Conservation (phyloP, 805 yeast species). For the Cyberlindnera euphorbiae region DNA sequence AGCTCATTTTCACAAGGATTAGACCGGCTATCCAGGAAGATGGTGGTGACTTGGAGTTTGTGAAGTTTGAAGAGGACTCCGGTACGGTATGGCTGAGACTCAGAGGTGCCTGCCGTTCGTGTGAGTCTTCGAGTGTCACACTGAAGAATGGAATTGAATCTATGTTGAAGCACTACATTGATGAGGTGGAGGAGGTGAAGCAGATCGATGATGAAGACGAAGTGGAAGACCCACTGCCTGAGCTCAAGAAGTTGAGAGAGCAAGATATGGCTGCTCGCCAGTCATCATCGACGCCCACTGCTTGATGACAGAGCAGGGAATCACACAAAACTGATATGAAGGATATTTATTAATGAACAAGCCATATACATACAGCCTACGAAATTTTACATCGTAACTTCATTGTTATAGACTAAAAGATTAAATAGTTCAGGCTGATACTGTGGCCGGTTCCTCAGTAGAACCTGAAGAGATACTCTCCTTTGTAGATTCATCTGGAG, state of each 20-base stretch:
- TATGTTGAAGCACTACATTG: constrained; percentile 66
- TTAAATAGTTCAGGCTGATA: too few species aligned
- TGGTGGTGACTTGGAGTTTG: constrained; percentile 71
- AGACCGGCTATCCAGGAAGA: constrained; percentile 74
- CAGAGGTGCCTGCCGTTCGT: constrained; percentile 70
- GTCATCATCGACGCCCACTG: constrained; percentile 20
- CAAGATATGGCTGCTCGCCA: constrained; percentile 7
- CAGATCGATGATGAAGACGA: constrained; percentile 41
- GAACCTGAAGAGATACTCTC: too few species aligned
- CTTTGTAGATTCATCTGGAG: too few species aligned
- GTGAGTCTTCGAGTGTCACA: constrained; percentile 62
- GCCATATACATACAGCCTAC: neutral
- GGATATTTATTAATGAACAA: constrained; percentile 5
- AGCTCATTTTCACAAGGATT: constrained; percentile 62
- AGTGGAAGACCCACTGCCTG: constrained; percentile 13
- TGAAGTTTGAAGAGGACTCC: constrained; percentile 50
- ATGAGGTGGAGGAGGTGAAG: constrained; percentile 57
- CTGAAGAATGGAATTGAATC: constrained; percentile 65
- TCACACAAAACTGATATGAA: neutral
- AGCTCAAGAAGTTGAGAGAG: constrained; percentile 14
- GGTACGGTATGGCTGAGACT: constrained; percentile 58
- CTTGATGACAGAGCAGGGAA: neutral
- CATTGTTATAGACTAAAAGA: neutral
- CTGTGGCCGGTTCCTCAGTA: constrained; percentile 1
- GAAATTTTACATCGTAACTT: neutral